These are phyloP conservation scores for Ampelomyces quisqualis DNA, from an alignment of 2,329 filamentous ascomycete genomes.

Conservation along the genomic window DNA sequence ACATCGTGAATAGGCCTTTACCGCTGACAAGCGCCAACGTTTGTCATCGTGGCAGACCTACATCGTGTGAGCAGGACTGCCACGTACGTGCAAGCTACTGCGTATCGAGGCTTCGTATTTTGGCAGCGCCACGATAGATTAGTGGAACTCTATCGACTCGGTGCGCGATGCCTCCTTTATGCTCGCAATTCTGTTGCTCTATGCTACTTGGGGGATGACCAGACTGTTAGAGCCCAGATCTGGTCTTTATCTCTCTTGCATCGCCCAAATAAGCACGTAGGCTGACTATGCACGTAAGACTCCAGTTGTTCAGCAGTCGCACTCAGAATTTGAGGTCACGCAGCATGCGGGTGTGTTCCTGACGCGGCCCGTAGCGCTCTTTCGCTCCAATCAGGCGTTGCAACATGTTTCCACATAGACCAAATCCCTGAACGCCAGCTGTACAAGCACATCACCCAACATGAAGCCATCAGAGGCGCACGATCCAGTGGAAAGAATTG, in stretches of 20 bases:
- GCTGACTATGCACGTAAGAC: constrained; percentile 13
- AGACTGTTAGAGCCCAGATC: neutral
- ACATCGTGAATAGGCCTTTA: too few relatives aligned
- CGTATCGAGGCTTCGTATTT: too few relatives aligned
- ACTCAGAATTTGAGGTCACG: constrained; percentile 27
- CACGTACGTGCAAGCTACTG: too few relatives aligned
- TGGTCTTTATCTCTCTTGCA: neutral
- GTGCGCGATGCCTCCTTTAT: too few relatives aligned
- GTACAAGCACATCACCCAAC: constrained; percentile 38
- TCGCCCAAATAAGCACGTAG: constrained; percentile 16
- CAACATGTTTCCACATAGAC: constrained; percentile 14
- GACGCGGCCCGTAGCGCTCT: constrained; percentile 30
- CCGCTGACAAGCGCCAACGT: too few relatives aligned
- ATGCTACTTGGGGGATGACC: too few relatives aligned
- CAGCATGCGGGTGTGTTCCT: constrained; percentile 21
- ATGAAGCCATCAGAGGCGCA: constrained; percentile 20
- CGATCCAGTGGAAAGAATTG: constrained; percentile 12
- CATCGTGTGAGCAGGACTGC: too few relatives aligned
- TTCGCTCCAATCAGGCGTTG: constrained; percentile 22
- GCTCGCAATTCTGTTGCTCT: too few relatives aligned
- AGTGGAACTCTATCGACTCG: too few relatives aligned
- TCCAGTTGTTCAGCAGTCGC: constrained; percentile 6
- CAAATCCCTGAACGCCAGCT: constrained; percentile 42
- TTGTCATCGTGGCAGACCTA: too few relatives aligned
- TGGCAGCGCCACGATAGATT: too few relatives aligned